phyloP scores from a whole-genome alignment of 768 basidiomycete genomes.

The Tulasnella sp. region DNA sequence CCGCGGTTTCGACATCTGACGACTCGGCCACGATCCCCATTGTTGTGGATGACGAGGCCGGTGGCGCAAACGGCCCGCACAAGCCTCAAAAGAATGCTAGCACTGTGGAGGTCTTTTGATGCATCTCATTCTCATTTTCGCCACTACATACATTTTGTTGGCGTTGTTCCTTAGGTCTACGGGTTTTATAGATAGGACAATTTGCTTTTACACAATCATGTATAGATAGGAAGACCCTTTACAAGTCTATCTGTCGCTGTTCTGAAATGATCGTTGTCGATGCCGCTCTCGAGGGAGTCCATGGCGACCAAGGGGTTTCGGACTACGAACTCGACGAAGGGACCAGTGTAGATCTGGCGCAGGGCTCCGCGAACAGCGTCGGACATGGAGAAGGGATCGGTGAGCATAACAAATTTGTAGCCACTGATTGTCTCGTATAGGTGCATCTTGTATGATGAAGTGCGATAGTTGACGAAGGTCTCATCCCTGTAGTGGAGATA shows the following conservation, averaged over 20 bases:
- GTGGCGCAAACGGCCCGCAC: too few species aligned
- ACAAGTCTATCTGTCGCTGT: slow-evolving; percentile 67
- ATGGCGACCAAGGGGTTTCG: slow-evolving; percentile 79
- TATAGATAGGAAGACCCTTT: slow-evolving; percentile 9
- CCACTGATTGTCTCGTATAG: slow-evolving; percentile 84
- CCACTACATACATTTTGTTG: too few species aligned
- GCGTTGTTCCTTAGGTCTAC: too few species aligned
- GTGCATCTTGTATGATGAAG: slow-evolving; percentile 87
- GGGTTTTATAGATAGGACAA: too few species aligned
- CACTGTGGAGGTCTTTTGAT: too few species aligned
- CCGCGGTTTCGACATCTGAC: too few species aligned
- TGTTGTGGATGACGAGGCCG: too few species aligned
- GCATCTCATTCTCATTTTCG: too few species aligned
- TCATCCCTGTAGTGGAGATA: slow-evolving; percentile 52
- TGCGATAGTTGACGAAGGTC: slow-evolving; percentile 80
- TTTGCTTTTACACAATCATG: neutral
- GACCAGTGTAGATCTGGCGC: slow-evolving; percentile 84
- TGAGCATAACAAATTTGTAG: slow-evolving; percentile 92
- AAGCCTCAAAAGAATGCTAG: too few species aligned
- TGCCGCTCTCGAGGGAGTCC: slow-evolving; percentile 73
- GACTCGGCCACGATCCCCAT: too few species aligned
- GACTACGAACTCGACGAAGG: slow-evolving; percentile 89
- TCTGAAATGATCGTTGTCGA: slow-evolving; percentile 90
- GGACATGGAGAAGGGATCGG: slow-evolving; percentile 53
- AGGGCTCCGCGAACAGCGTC: slow-evolving; percentile 76